A percentile compares a stretch with the other conserved stretches of the same genome.
These are phyloP conservation scores for Backusella liffmaniae DNA, from an alignment of 192 early-diverging fungal species.

Conservation along the genomic window DNA sequence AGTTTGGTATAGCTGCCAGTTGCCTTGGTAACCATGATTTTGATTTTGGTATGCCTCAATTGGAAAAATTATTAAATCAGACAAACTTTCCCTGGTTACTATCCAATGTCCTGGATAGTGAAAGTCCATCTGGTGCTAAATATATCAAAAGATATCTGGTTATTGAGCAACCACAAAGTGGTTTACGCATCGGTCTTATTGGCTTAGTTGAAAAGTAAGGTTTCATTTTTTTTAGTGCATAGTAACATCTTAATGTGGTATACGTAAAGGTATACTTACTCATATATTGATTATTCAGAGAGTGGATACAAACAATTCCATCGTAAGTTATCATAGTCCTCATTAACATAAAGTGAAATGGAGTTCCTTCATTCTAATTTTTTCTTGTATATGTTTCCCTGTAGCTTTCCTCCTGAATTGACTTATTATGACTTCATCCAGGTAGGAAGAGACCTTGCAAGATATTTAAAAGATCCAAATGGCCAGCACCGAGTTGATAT, in stretches of 20 bases:
- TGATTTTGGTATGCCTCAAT: constrained; percentile 62
- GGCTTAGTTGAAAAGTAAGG: constrained; percentile 64
- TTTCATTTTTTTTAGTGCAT: background rate
- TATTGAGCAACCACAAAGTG: constrained; percentile 39
- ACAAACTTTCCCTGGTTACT: constrained; percentile 74
- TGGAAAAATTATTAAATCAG: constrained; percentile 43
- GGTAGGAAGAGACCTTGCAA: constrained; percentile 40
- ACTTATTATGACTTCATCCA: constrained; percentile 59
- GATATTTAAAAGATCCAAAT: constrained; percentile 34
- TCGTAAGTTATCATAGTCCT: constrained; percentile 24
- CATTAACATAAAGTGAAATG: background rate
- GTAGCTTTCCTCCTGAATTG: constrained; percentile 53
- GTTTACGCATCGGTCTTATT: constrained; percentile 62
- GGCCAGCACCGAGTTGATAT: constrained; percentile 54
- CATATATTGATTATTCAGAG: constrained; percentile 23
- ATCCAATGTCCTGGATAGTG: constrained; percentile 58
- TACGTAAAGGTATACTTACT: background rate
- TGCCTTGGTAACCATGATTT: constrained; percentile 76
- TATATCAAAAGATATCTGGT: constrained; percentile 38
- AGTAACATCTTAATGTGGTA: background rate
- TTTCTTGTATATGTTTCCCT: background rate
- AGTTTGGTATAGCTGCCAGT: constrained; percentile 55
- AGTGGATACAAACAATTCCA: constrained; percentile 69
- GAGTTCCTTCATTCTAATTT: background rate
- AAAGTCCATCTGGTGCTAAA: constrained; percentile 32